A percentile compares a stretch with the other conserved stretches of the same genome.
phyloP scores from a whole-genome alignment of 768 basidiomycete species.

The Fomitopsis pulvina region DNA sequence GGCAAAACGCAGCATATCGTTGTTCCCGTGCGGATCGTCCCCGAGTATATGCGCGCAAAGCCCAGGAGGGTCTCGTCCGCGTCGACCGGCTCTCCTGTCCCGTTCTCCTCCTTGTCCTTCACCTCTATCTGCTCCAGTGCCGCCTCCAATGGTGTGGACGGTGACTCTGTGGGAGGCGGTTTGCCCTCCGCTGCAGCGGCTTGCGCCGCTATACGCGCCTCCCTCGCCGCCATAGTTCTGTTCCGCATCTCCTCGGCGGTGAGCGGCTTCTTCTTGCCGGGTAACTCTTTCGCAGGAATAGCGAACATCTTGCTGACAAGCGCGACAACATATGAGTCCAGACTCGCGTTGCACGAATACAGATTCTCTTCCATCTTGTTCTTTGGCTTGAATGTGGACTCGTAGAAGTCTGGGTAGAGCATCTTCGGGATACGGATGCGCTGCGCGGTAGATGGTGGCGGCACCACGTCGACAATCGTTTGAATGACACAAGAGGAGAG shows the following conservation, averaged over 20 bases:
- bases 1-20: constrained; percentile 74
- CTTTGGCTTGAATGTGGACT: constrained; percentile 51
- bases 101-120: constrained; percentile 13
- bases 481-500: constrained; percentile 91
- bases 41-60: constrained; percentile 92
- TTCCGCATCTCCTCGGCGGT: constrained; percentile 82
- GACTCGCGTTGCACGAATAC: constrained; percentile 57
- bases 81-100: constrained; percentile 20
- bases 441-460: constrained; percentile 80
- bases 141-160: constrained; percentile 11
- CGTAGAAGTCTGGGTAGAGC: constrained; percentile 75
- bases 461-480: constrained; percentile 88
- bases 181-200: constrained; percentile 5
- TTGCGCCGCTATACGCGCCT: constrained; percentile 21
- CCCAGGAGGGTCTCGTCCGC: constrained; percentile 72
- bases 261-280: constrained; percentile 69
- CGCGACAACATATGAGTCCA: constrained; percentile 61
- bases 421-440: constrained; percentile 82
- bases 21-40: constrained; percentile 61
- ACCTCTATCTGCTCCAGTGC: constrained; percentile 17
- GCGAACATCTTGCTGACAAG: constrained; percentile 99
- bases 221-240: constrained; percentile 51
- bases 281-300: constrained; percentile 70
- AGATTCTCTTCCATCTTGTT: constrained; percentile 82
- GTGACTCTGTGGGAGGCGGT: constrained; percentile 3